Evolutionary conservation across 306 rosid species (phyloP).

Genomic region (Fragaria nilgerrensis): DNA sequence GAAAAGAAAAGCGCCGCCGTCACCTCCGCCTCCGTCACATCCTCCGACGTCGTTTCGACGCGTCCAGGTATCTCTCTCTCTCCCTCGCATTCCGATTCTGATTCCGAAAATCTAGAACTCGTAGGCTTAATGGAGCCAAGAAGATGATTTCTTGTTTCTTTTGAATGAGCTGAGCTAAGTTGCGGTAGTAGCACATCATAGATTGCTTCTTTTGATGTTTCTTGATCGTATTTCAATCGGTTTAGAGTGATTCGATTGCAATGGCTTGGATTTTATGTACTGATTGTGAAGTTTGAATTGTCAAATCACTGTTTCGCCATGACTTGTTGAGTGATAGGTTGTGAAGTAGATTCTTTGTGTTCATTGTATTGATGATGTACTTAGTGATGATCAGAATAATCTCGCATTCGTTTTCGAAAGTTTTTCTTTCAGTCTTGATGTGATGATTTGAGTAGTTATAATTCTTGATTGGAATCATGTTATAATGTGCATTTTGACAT

Average conservation of each 20-base stretch:
- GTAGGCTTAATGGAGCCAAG: background rate
- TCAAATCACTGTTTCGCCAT: background rate
- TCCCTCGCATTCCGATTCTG: conserved; percentile 18
- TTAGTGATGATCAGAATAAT: background rate
- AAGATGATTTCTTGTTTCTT: background rate
- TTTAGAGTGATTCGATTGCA: conserved; percentile 8
- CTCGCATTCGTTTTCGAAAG: background rate
- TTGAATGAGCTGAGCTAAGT: conserved; percentile 9
- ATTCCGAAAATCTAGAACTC: conserved; percentile 9
- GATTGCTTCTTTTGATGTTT: background rate
- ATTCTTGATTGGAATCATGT: background rate
- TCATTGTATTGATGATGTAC: background rate
- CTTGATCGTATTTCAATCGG: background rate
- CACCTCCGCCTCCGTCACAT: conserved; percentile 27
- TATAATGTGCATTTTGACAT: background rate
- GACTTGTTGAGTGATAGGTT: background rate
- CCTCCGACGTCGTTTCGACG: conserved; percentile 42
- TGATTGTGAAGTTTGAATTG: conserved; percentile 3
- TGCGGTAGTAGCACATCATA: background rate
- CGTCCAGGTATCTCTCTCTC: conserved; percentile 42
- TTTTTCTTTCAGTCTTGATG: background rate
- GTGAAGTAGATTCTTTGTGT: background rate
- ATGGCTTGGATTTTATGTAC: background rate
- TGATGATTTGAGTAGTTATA: background rate
- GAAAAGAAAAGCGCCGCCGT: conserved; percentile 53